Evolutionary conservation across 148 eudicot genomes (phyloP), one percentile per base, ranked within the genome.

Genomic region (Cornus suecica): DNA sequence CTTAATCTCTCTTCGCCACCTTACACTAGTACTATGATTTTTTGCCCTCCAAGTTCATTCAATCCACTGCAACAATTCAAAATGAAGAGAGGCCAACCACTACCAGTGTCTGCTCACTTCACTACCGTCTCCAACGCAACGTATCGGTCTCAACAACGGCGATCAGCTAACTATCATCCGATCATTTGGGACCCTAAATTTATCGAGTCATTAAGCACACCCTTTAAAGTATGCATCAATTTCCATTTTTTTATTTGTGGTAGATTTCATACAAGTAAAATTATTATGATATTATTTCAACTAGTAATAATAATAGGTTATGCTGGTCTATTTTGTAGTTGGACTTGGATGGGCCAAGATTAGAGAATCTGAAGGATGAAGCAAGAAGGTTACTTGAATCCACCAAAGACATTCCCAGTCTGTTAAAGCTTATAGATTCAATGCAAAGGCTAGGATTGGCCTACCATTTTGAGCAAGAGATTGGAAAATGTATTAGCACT

Each of bases 391-490:
- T 58, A 10, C 29, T 72, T 23, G 23, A 58, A 30, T 31, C 75
- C 10, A 72, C 30, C 7, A 24, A 10, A 72, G 75, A 58, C 42
- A 32, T 22, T 72, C 32, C 66, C 10, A 25, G 14, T 15, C 28
- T 22, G 14, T 58, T 72, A 26, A 58, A 72, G 66, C 66, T 72
- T 18, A 23, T 72, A 11, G 75, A 72, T 26, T 72, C 75, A n/a
- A n/a, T 72, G 11, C 66, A 72, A 58, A 45, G 66, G 22, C 25
- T 72, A 14, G 75, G 75, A 30, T 28, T 72, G 51, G 23, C 66
- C 9, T 72, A 72, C 66, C 74, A 58, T 31, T 72, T 72, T 72
- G 51, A 30, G 74, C 48, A 72, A 72, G 74, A 72, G 51, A 72
- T 72, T 2, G 10, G 24, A 41, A 45, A 72, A 2, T 4, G 27